Base-by-base conservation (phyloP, 2,329 filamentous ascomycete species). In the Verticillium alfalfae region DNA sequence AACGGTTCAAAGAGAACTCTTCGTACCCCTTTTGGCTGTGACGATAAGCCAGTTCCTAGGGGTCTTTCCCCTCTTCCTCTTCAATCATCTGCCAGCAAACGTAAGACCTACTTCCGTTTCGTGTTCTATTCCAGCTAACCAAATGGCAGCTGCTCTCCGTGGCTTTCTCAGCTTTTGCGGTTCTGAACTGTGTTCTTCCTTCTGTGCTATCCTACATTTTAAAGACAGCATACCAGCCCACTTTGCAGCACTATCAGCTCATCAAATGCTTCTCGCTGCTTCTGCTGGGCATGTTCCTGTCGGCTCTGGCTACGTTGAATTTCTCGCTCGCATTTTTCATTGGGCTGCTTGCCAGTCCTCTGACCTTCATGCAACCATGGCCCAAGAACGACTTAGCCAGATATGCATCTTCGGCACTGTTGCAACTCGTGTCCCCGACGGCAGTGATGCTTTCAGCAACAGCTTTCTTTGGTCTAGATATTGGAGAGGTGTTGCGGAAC, bases 251-350 rank as follows among this genome's bases (percentile, higher is more conserved):
- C 70, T 88, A 89, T 70, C 84, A 88, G 57, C 85, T 97, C 59
- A 87, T 93, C 66, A 93, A 96, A 72, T 95, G 90, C 62, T 93
- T 98, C 79, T 96, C 93, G 6, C 85, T 98, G n/a, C 86, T 99
- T 13, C 81, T 96, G 10, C 85, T 98, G 0, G 95, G 95, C 69
- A 91, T 97, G 80, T 93, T 92, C 69, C 87, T 99, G 66, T 93
- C 93, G 13, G 90, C 93, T 1, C 88, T 99, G 13, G 94, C 95
- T 2, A 99, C 94, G 0, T 85, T 99, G 59, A 99, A 99, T 77
- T 99, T 99, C 81, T 93, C 90, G 3, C 87, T 97, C 15, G 88
- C 92, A 57, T 89, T 98, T 71, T 80, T 97, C 41, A 81, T 97
- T 58, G 95, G 95, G 41, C 78, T 98, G 2, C 78, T 94, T 56